These are phyloP conservation scores for Phytopythium delawarense DNA, from an alignment of 352 stramenopile genomes.

Conservation along the genomic window DNA sequence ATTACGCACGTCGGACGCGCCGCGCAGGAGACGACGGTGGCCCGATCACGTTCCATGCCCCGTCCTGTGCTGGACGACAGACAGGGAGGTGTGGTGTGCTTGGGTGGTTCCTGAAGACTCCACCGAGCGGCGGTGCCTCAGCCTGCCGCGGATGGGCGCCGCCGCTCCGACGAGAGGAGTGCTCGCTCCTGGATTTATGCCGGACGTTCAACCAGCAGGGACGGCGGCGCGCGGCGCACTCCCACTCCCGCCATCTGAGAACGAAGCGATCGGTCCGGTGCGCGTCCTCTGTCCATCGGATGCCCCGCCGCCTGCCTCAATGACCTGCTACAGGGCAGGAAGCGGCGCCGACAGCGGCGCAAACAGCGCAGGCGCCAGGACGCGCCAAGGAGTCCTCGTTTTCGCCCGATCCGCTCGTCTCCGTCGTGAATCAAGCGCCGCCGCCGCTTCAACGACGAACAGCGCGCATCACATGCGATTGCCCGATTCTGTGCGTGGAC, in stretches of 20 bases:
- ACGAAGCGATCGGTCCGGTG: neutral
- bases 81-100: neutral
- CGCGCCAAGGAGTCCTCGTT: neutral
- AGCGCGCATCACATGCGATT: too few species aligned
- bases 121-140: neutral
- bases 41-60: neutral
- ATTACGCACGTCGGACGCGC: neutral
- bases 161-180: neutral
- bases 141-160: neutral
- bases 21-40: too few species aligned
- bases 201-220: slow-evolving; percentile 11
- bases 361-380: neutral
- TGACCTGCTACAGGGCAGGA: neutral
- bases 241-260: slow-evolving; percentile 9
- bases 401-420: neutral
- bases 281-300: neutral
- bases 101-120: slow-evolving; percentile 1
- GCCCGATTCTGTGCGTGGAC: too few species aligned
- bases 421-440: slow-evolving; percentile 5
- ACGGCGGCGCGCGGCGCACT: too few species aligned
- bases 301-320: neutral
- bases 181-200: slow-evolving; percentile 23
- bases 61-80: neutral
- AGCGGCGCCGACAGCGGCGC: too few species aligned
- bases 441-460: slow-evolving; percentile 1